These are phyloP conservation scores for Naganishia vishniacii DNA, from an alignment of 768 basidiomycete genomes.

Conservation along the genomic window DNA sequence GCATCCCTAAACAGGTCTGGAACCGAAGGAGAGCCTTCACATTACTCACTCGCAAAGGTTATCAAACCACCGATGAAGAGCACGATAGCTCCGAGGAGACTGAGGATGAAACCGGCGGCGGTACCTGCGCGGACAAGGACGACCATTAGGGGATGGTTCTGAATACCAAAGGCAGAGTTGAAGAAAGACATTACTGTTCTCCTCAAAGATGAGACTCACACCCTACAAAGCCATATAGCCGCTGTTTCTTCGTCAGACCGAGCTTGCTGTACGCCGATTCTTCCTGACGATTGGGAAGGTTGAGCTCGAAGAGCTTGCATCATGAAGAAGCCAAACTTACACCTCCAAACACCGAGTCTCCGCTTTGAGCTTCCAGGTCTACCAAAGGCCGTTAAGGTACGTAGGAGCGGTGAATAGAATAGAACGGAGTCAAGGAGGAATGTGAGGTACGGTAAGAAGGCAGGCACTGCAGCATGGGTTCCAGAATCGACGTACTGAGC, in stretches of 20 bases:
- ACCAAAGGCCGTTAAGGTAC: neutral
- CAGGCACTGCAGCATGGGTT: neutral
- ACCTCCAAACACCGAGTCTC: conserved; percentile 10
- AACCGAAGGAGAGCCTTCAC: no score
- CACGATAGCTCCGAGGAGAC: conserved; percentile 70
- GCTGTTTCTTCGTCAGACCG: conserved; percentile 7
- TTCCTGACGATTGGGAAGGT: conserved; percentile 1
- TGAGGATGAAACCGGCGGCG: conserved; percentile 68
- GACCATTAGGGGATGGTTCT: conserved; percentile 18
- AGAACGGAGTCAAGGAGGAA: neutral
- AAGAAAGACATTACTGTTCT: neutral
- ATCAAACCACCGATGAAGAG: conserved; percentile 65
- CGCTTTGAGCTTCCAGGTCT: conserved; percentile 11
- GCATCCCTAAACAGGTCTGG: no score
- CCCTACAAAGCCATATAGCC: conserved; percentile 77
- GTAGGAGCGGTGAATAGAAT: neutral
- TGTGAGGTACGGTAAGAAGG: no score
- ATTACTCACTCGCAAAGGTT: conserved; percentile 67
- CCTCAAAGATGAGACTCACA: conserved; percentile 57
- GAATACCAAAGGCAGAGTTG: no score
- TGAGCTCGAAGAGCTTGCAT: no score
- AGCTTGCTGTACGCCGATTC: conserved; percentile 19
- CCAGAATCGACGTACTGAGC: conserved; percentile 10
- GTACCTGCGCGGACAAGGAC: conserved; percentile 53
- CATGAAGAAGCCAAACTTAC: no score